Evolutionary conservation across 768 basidiomycete species (phyloP).

Genomic region (Pleurotus pulmonarius): DNA sequence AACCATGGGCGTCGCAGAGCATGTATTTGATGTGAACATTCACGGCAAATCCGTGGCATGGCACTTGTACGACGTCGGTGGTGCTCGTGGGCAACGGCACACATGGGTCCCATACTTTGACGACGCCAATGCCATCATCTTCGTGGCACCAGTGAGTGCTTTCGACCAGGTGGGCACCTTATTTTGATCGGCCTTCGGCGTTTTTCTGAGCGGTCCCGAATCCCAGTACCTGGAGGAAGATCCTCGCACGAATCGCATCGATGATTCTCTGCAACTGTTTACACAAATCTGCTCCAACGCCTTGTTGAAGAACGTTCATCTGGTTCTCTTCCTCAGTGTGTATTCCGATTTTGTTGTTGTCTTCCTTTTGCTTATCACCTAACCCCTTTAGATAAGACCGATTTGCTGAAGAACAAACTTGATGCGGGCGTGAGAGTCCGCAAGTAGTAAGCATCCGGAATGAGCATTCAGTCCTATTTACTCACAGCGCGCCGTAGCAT

Average conservation of each 20-base stretch:
- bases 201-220: conserved; percentile 5
- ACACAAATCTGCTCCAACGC: conserved; percentile 82
- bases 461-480: not conserved
- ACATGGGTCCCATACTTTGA: conserved; percentile 79
- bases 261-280: conserved; percentile 86
- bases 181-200: conserved; percentile 1
- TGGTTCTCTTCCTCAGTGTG: conserved; percentile 58
- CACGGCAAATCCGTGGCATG: conserved; percentile 75
- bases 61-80: conserved; percentile 73
- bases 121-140: conserved; percentile 77
- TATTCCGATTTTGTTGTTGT: not conserved
- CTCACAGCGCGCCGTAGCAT: conserved; percentile 42
- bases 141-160: conserved; percentile 75
- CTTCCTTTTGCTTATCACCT: not conserved
- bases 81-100: conserved; percentile 68
- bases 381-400: conserved; percentile 60
- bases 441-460: conserved; percentile 61
- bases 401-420: conserved; percentile 70
- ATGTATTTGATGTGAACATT: conserved; percentile 77
- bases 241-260: conserved; percentile 78
- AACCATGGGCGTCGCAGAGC: conserved; percentile 86
- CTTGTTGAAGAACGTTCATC: conserved; percentile 66
- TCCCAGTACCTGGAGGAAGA: conserved; percentile 83
- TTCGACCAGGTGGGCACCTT: conserved; percentile 60
- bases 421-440: conserved; percentile 66